Base-by-base conservation (phyloP, 2,329 filamentous ascomycete species). In the Blastomyces silverae region DNA sequence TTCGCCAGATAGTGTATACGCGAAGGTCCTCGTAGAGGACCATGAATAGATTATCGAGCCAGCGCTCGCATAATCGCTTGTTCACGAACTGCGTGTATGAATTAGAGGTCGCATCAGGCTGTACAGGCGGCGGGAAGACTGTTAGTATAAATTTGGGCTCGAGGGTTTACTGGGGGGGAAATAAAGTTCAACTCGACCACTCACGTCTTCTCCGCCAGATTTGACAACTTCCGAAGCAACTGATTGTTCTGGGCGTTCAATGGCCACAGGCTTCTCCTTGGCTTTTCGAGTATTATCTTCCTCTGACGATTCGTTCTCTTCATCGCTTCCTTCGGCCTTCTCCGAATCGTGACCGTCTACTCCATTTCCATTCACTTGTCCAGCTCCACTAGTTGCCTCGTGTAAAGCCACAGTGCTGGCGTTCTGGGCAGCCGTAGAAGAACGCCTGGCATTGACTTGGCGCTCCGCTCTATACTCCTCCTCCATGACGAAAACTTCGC, bases 11-110 rank as follows among this genome's bases (percentile, higher is more conserved):
- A 15, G 94, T 99, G 81, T 99, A 99, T 57, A 99, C 93, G 61
- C 94, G 90, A 22, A 99, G 84, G 73, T 99, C 94, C 77, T 99
- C 94, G 76, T 99, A 99, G 2, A 99, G 84, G 0, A 97, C 94
- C 94, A 99, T 99, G 80, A 99, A 99, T 28, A 99, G 84, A 72
- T 96, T 97, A 78, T 99, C 94, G 2, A 99, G 84, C 94, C 94
- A 99, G 70, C 94, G 87, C 78, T 99, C 94, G 73, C 94, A 99
- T 0, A 99, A 85, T 0, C 94, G 89, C 80, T 99, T 99, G 78
- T 97, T 96, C 75, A 95, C 94, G 74, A 99, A 91, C 71, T 93
- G 90, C 7, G 92, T 92, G 70, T 96, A 89, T 69, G 90, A 84
- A 64, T 88, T 85, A 69, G 91, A 87, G 6, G 85, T 84, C 37